Base-by-base conservation (phyloP, 1,139 yeast genomes). In the Saccharomycopsis phalli region DNA sequence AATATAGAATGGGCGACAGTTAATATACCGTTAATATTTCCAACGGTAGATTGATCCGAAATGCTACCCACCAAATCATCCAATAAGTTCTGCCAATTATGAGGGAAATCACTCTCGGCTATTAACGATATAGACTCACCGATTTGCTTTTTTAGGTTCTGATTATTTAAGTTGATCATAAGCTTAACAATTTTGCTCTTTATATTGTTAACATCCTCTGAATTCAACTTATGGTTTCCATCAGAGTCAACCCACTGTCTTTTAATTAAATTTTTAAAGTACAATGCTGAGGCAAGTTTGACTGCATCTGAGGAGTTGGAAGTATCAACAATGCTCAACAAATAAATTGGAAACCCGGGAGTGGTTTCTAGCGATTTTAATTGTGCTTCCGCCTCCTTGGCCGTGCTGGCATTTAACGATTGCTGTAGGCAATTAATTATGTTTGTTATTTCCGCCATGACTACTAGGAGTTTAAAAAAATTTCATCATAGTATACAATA, bases 81-180 rank as follows among this genome's bases (percentile, higher is more conserved):
- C 28, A 93, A 69, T 47, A 93, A 68, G 41, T 72, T 70, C 2
- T 76, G 74, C 99, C 99, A 93, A 43, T 76, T 67, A 37, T 81
- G 81, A 1, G 98, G 98, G 63, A 93, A 93, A 57, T 93, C 99
- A 46, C 87, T 78, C 56, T 88, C 96, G 3, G 99, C 98, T 55
- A 93, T 91, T 41, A 84, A 68, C 18, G 95, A 78, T 43, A 91
- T 80, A 3, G 95, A 79, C 58, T 93, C 98, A 42, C 97, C 98
- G 42, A 93, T 72, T 62, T 93, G 99, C 16, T 80, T 68, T 57
- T 91, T 96, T 45, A 91, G 64, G 44, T 70, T 64, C 38, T 72
- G 70, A 46, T 62, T 65, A 11, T 96, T 95, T 42, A 88, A 66
- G 31, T 74, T 60, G 47, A 87, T 80, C 97, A 93, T 87, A 45